These are phyloP conservation scores for Kwoniella shandongensis DNA, from an alignment of 768 basidiomycete genomes.

Conservation along the genomic window DNA sequence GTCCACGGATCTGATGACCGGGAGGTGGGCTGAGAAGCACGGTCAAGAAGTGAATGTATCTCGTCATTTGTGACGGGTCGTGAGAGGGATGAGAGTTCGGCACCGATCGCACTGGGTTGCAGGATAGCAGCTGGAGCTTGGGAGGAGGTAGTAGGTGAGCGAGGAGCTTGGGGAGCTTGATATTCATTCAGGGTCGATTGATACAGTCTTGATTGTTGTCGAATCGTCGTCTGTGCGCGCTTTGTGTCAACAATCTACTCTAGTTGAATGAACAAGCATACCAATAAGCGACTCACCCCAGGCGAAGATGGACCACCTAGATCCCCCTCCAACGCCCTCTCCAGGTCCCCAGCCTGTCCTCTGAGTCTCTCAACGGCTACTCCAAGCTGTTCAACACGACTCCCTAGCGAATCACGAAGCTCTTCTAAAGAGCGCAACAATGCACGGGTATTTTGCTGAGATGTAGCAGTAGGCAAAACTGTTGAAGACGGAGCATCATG, in stretches of 20 bases:
- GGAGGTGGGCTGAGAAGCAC: constrained; percentile 12
- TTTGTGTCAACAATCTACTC: too few relatives aligned
- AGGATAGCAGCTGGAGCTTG: background rate
- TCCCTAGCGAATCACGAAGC: constrained; percentile 22
- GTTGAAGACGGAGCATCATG: background rate
- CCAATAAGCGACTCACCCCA: too few relatives aligned
- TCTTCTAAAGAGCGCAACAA: constrained; percentile 29
- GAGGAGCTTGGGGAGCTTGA: background rate
- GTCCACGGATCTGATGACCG: constrained; percentile 1
- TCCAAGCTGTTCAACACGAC: constrained; percentile 25
- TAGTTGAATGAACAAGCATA: too few relatives aligned
- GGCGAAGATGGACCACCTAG: too few relatives aligned
- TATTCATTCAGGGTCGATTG: too few relatives aligned
- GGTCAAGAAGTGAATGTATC: constrained; percentile 13
- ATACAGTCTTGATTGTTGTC: too few relatives aligned
- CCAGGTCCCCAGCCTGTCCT: constrained; percentile 26
- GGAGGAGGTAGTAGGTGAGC: background rate
- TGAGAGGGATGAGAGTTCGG: background rate
- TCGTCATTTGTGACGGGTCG: constrained; percentile 17
- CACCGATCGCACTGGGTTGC: background rate
- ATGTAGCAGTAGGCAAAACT: constrained; percentile 1
- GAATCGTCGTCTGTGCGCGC: too few relatives aligned
- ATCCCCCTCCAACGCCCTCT: constrained; percentile 20
- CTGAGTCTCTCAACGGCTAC: constrained; percentile 30
- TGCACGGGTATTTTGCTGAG: constrained; percentile 21